phyloP scores from a whole-genome alignment of 2,329 filamentous ascomycete genomes.

The Plenodomus biglobosus region DNA sequence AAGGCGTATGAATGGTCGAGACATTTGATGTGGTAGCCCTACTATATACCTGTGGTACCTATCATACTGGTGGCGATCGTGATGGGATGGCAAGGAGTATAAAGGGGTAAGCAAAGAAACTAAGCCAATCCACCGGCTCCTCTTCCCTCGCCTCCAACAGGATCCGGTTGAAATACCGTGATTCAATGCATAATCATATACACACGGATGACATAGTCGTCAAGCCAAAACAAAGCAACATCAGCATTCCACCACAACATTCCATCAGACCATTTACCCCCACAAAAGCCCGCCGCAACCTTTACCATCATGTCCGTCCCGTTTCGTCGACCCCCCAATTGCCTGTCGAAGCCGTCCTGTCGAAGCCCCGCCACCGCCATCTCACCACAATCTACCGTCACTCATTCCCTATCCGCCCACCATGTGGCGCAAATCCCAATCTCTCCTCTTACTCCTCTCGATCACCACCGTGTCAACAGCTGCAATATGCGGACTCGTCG shows the following conservation, averaged over 20 bases:
- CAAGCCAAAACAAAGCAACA: background rate
- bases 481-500: conserved; percentile 13
- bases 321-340: background rate
- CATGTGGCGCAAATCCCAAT: too few relatives aligned
- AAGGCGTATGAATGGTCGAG: background rate
- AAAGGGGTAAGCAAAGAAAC: too few relatives aligned
- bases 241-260: background rate
- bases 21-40: background rate
- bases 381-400: too few relatives aligned
- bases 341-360: too few relatives aligned
- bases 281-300: background rate
- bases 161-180: background rate
- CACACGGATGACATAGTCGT: background rate
- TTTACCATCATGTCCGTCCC: too few relatives aligned
- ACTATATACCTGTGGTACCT: background rate
- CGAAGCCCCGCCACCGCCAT: too few relatives aligned
- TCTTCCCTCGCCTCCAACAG: background rate
- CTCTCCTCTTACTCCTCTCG: background rate
- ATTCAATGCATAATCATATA: background rate
- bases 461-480: background rate
- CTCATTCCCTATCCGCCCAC: too few relatives aligned
- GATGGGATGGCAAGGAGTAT: too few relatives aligned
- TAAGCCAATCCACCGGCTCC: background rate
- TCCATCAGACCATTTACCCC: background rate
- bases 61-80: background rate